phyloP scores from a whole-genome alignment of 371 early-diverging fungal species.

The Mucor velutinosus region DNA sequence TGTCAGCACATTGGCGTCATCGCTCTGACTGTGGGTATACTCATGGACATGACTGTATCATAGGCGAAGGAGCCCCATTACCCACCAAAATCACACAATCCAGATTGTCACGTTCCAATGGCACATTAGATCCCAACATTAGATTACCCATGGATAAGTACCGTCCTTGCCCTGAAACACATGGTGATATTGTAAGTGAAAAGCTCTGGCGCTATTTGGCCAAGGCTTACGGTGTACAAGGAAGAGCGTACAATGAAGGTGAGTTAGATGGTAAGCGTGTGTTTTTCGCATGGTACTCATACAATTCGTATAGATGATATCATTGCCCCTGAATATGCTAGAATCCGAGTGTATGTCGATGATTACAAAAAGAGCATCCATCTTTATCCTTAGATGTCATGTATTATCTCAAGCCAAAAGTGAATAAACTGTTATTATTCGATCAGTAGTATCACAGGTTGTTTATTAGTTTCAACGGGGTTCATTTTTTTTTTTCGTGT shows the following conservation, averaged over 20 bases:
- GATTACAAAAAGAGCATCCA: conserved; percentile 47
- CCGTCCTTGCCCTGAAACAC: conserved; percentile 49
- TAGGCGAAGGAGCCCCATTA: conserved; percentile 46
- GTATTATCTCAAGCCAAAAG: background rate
- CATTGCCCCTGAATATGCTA: conserved; percentile 44
- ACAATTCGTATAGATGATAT: conserved; percentile 30
- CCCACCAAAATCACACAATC: conserved; percentile 41
- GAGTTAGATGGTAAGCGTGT: background rate
- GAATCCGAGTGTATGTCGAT: conserved; percentile 44
- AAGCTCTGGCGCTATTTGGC: conserved; percentile 39
- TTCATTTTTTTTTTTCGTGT: background rate
- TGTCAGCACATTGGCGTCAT: too few relatives aligned
- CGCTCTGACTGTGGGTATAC: too few relatives aligned
- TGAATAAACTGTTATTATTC: background rate
- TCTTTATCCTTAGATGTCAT: conserved; percentile 32
- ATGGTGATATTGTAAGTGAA: conserved; percentile 50
- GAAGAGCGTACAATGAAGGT: conserved; percentile 48
- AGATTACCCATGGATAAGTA: conserved; percentile 48
- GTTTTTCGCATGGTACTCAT: background rate
- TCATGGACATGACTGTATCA: too few relatives aligned
- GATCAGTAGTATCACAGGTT: background rate
- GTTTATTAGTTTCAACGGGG: background rate
- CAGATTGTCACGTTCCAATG: conserved; percentile 39
- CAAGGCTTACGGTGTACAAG: conserved; percentile 46
- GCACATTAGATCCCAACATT: conserved; percentile 44